Evolutionary conservation across 495 filamentous ascomycete species (phyloP), one percentile per base, ranked within the genome.

Genomic region (Massariosphaeria phaeospora): DNA sequence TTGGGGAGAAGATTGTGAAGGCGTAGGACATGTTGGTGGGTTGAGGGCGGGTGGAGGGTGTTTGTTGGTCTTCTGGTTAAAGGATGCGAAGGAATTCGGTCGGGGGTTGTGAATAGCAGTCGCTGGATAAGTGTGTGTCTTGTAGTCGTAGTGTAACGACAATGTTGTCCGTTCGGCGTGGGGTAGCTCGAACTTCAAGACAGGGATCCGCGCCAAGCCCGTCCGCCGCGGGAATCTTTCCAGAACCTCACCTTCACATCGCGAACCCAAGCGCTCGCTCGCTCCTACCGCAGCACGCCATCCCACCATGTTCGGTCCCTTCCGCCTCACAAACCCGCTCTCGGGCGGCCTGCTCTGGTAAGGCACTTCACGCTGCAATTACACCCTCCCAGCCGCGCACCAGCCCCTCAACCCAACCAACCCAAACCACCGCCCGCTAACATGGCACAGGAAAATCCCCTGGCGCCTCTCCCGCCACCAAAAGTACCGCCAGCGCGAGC

Each of bases 401-500:
- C 13, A 27, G 10, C 26, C 34, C 15, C 34, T 12, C 13, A 11
- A 21, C 17, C 21, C 21, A 13, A n/a, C 55, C 45, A 20, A 64
- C 40, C 46, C 21, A 7, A n/a, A 27, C 10, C 34, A 13, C 3
- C 25, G 15, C 20, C 45, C 9, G 4, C 17, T 42, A 2, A 7
- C 6, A 11, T 20, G 12, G 18, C 31, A 31, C 30, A 96, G 93
- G 93, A 98, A 98, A 84, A 91, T 85, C 69, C 94, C 93, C 52
- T 98, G 89, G 89, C 87, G 94, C 42, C 84, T 98, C 66, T 98
- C 93, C 35, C 70, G 75, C 49, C 84, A 83, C 62, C 93, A 96
- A 68, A 98, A 98, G 70, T 79, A 80, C 55, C 87, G 93, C 26
- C 93, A 96, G 53, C 84, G 93, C 50, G 79, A 85, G 69, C 88